A percentile compares a stretch with the other conserved stretches of the same genome.
phyloP scores from a whole-genome alignment of 192 early-diverging fungal genomes.

The Cetraspora pellucida region DNA sequence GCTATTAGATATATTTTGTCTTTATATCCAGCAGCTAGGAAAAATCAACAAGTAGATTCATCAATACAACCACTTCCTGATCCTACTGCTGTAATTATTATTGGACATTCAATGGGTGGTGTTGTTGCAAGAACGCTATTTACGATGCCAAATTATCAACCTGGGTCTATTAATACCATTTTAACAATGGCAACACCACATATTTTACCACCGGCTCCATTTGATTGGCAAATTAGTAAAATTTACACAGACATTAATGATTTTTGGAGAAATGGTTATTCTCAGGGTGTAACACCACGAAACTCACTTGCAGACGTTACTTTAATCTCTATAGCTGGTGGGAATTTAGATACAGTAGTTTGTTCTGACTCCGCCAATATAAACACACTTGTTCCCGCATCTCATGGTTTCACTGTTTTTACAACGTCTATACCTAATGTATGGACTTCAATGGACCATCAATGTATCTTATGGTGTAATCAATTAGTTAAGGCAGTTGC shows the following conservation, averaged over 20 bases:
- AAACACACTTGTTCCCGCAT: conserved; percentile 59
- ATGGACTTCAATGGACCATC: conserved; percentile 88
- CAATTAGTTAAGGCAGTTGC: conserved; percentile 78
- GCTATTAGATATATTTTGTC: conserved; percentile 76
- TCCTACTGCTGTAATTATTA: conserved; percentile 77
- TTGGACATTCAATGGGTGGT: conserved; percentile 97
- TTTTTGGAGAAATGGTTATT: conserved; percentile 67
- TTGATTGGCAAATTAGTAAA: conserved; percentile 59
- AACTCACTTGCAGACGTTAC: conserved; percentile 58
- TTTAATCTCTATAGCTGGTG: conserved; percentile 88
- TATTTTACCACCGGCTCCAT: conserved; percentile 72
- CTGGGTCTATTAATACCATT: conserved; percentile 76
- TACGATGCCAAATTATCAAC: conserved; percentile 67
- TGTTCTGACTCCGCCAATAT: conserved; percentile 77
- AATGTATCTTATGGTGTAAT: conserved; percentile 89
- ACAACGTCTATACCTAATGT: conserved; percentile 79
- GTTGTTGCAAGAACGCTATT: conserved; percentile 86
- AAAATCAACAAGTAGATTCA: conserved; percentile 1
- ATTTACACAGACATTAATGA: conserved; percentile 69
- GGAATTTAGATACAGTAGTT: conserved; percentile 83
- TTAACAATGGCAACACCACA: conserved; percentile 92
- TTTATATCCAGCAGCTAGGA: conserved; percentile 59
- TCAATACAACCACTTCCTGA: conserved; percentile 36
- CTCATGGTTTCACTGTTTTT: conserved; percentile 77
- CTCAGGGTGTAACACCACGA: conserved; percentile 23